These are phyloP conservation scores for Russula earlei DNA, from an alignment of 768 basidiomycete genomes.

Conservation along the genomic window DNA sequence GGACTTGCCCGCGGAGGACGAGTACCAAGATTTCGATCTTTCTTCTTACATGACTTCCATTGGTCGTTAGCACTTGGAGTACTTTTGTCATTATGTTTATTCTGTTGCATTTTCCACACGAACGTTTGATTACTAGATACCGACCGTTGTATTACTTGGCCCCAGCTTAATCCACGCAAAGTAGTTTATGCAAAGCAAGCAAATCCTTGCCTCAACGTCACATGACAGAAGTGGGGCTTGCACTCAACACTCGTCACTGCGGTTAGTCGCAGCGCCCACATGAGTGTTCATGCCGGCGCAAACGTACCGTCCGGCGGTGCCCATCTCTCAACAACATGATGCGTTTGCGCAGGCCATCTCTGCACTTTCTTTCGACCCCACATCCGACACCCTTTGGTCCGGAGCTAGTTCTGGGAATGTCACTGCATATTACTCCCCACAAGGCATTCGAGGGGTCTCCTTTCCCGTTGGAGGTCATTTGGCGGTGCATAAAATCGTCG, in stretches of 20 bases:
- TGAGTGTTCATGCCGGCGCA: slow-evolving; percentile 13
- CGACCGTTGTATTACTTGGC: slow-evolving; percentile 15
- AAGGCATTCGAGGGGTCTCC: slow-evolving; percentile 57
- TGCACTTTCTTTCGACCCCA: slow-evolving; percentile 81
- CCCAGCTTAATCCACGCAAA: slow-evolving; percentile 15
- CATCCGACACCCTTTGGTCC: slow-evolving; percentile 84
- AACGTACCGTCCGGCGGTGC: slow-evolving; percentile 21
- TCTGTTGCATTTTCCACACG: slow-evolving; percentile 13
- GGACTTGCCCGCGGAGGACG: slow-evolving; percentile 85
- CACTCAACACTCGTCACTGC: too few species aligned
- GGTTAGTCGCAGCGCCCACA: background rate
- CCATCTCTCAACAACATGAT: slow-evolving; percentile 22
- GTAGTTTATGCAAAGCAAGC: slow-evolving; percentile 14
- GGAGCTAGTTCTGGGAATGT: slow-evolving; percentile 68
- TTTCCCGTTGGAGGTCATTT: slow-evolving; percentile 64
- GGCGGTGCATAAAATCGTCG: slow-evolving; percentile 62
- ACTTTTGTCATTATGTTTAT: slow-evolving; percentile 23
- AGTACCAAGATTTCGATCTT: slow-evolving; percentile 82
- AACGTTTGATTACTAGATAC: slow-evolving; percentile 10
- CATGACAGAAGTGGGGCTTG: too few species aligned
- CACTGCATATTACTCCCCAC: slow-evolving; percentile 53
- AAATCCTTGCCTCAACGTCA: slow-evolving; percentile 12
- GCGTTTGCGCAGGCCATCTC: slow-evolving; percentile 45
- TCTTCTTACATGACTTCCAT: slow-evolving; percentile 85
- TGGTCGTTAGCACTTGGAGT: slow-evolving; percentile 33